Percentiles rank a stretch among this genome's conserved stretches.
phyloP scores from a whole-genome alignment of 2,329 filamentous ascomycete species.

The Aspergillus viridinutans region DNA sequence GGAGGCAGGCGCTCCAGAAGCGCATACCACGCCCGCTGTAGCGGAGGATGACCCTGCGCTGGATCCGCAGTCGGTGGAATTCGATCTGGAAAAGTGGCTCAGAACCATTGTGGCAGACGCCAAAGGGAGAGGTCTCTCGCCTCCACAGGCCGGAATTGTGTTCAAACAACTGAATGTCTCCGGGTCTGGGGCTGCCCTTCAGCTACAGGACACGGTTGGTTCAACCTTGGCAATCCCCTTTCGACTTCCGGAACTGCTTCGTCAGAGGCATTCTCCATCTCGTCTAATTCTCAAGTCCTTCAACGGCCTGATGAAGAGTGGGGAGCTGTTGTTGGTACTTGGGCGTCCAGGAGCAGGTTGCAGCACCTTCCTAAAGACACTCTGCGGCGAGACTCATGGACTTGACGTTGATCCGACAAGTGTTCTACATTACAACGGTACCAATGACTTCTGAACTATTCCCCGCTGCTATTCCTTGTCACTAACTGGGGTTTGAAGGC shows the following conservation, averaged over 20 bases:
- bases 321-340: conserved; percentile 50
- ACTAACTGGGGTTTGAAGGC: conserved; percentile 72
- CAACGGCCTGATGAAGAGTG: conserved; percentile 53
- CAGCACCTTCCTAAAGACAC: conserved; percentile 76
- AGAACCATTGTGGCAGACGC: not conserved
- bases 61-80: conserved; percentile 1
- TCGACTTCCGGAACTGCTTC: conserved; percentile 19
- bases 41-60: conserved; percentile 1
- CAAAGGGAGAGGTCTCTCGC: not conserved
- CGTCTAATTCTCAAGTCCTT: conserved; percentile 55
- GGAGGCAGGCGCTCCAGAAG: no score
- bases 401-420: conserved; percentile 65
- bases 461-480: not conserved
- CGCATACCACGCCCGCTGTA: not conserved
- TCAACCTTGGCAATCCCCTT: conserved; percentile 15
- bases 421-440: conserved; percentile 75
- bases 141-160: conserved; percentile 15
- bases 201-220: conserved; percentile 21
- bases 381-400: conserved; percentile 75
- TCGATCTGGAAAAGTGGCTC: conserved; percentile 6
- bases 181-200: conserved; percentile 25
- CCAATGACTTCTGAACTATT: not conserved
- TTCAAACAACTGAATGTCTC: conserved; percentile 22
- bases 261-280: conserved; percentile 50
- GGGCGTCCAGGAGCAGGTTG: conserved; percentile 52